A percentile compares a stretch with the other conserved stretches of the same genome.
phyloP scores from a whole-genome alignment of 768 basidiomycete genomes.

The Pleurotus giganteus region DNA sequence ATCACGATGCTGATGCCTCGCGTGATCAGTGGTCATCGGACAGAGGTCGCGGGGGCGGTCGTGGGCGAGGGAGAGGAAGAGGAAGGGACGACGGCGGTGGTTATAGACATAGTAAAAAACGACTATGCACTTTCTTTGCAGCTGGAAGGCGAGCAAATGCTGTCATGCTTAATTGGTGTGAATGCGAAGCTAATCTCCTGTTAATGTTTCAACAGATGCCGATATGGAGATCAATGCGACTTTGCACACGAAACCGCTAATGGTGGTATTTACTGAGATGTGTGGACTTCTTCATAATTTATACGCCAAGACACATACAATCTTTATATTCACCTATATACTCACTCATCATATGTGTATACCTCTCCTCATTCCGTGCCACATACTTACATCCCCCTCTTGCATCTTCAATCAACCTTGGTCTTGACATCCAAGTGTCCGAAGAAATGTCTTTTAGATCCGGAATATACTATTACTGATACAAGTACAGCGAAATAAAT shows the following conservation, averaged over 20 bases:
- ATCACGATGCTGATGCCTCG: conserved; percentile 41
- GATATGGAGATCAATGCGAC: conserved; percentile 86
- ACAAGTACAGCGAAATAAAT: conserved; percentile 26
- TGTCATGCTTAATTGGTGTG: conserved; percentile 33
- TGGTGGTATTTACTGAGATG: conserved; percentile 23
- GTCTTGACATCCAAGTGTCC: not conserved
- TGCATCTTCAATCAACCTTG: not conserved
- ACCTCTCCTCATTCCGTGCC: not conserved
- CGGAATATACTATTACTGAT: conserved; percentile 10
- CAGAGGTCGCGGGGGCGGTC: conserved; percentile 55
- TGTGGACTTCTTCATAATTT: conserved; percentile 13
- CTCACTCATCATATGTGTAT: not conserved
- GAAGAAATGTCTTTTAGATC: not conserved
- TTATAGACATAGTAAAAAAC: conserved; percentile 80
- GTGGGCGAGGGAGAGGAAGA: conserved; percentile 51
- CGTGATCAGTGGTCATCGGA: conserved; percentile 42
- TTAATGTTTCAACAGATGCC: conserved; percentile 70
- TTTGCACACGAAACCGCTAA: conserved; percentile 60
- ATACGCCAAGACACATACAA: not conserved
- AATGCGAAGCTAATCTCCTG: conserved; percentile 40
- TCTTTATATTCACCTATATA: not conserved
- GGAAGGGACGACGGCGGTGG: conserved; percentile 54
- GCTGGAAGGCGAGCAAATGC: conserved; percentile 86
- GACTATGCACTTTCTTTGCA: conserved; percentile 88
- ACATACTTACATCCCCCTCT: not conserved